These are phyloP conservation scores for Pichia nanzhaoensis DNA, from an alignment of 805 yeast genomes.

Conservation along the genomic window DNA sequence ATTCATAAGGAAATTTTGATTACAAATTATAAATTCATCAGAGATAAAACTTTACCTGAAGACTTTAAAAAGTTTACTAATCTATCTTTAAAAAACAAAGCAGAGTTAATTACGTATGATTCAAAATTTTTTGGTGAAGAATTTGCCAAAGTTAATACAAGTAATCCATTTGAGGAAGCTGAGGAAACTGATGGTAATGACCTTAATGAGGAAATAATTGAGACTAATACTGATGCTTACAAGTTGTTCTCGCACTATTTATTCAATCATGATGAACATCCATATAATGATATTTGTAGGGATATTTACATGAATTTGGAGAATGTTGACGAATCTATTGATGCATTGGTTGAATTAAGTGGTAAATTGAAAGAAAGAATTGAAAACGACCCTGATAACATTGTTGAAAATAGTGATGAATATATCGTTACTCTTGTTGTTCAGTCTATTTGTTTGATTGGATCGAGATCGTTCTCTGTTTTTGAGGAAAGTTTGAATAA, in stretches of 20 bases:
- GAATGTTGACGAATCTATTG: conserved; percentile 23
- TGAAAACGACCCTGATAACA: conserved; percentile 9
- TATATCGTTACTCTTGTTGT: conserved; percentile 55
- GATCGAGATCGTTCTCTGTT: conserved; percentile 82
- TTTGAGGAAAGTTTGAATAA: conserved; percentile 45
- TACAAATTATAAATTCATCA: conserved; percentile 64
- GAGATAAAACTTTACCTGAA: conserved; percentile 57
- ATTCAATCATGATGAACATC: conserved; percentile 31
- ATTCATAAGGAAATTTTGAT: conserved; percentile 79
- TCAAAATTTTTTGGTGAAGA: conserved; percentile 27
- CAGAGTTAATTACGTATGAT: conserved; percentile 34
- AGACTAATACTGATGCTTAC: conserved; percentile 23
- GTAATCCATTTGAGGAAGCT: conserved; percentile 12
- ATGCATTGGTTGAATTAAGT: conserved; percentile 25
- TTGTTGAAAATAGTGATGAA: conserved; percentile 26
- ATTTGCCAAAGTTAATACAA: conserved; percentile 18
- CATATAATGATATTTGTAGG: conserved; percentile 28
- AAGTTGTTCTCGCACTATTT: conserved; percentile 29
- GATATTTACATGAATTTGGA: conserved; percentile 30
- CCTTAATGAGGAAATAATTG: conserved; percentile 18
- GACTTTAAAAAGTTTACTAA: conserved; percentile 47
- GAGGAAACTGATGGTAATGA: conserved; percentile 8
- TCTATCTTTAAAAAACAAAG: conserved; percentile 32
- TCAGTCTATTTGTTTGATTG: conserved; percentile 72
- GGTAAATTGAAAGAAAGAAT: conserved; percentile 19